Base-by-base conservation (phyloP, 2,329 filamentous ascomycete genomes). In the Trichophyton equinum region DNA sequence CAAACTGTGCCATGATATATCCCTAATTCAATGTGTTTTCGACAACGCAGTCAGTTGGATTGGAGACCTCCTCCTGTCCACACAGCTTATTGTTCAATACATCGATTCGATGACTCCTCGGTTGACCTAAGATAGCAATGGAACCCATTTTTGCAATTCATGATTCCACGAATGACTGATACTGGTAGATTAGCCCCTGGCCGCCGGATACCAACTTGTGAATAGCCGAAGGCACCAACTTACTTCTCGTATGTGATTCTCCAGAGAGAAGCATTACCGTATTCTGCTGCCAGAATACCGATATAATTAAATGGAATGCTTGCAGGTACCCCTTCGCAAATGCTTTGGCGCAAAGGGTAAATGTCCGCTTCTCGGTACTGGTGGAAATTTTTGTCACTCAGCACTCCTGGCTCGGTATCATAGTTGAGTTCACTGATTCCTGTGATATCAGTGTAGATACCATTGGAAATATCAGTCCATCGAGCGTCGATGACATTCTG, bases 401-500 rank as follows among this genome's bases (percentile, higher is more conserved):
- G 88, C 33, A 87, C 72, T 5, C 87, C 86, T 0, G 88, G 87
- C 20, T 75, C 67, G 1, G 72, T 72, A 15, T 77, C 75, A 0
- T 82, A 79, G 36, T 89, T 79, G 20, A 85, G 82, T 75, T 90
- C 86, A 58, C 82, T 82, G 40, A 94, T 75, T 11, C 83, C 88
- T 0, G 89, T 94, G 68, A 95, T 90, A 72, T 94, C 89, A 71
- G 94, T 85, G 72, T 88, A 95, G 68, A 92, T 79, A 56, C 89
- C 89, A 67, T 85, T 94, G 60, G 76, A 73, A 62, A 80, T 80
- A 72, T 94, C 88, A 69, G 94, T 88, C 87, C 88, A 95, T 53
- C 89, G 81, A 25, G 85, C 89, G 73, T 94, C 89, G 67, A 94
- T 94, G 61, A 94, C 81, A 70, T 95, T 95, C 69, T 79, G 76